phyloP scores from a whole-genome alignment of 2,329 filamentous ascomycete species.

The Ceratocystis ficicola region DNA sequence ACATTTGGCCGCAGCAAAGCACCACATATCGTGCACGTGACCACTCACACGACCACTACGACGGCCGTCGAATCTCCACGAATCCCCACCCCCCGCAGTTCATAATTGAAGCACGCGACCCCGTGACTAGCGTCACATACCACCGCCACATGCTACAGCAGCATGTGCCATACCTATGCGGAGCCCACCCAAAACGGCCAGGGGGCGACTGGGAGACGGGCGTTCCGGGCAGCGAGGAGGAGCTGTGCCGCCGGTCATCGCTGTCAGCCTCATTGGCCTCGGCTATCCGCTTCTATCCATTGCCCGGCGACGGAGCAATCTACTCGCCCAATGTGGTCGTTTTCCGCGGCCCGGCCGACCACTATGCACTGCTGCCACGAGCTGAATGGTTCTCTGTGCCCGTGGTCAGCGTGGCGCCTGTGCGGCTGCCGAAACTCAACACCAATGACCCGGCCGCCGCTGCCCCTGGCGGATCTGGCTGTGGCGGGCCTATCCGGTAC shows the following conservation, averaged over 20 bases:
- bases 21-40: slow-evolving; percentile 43
- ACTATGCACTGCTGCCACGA: slow-evolving; percentile 45
- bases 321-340: slow-evolving; percentile 60
- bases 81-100: slow-evolving; percentile 34
- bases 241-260: slow-evolving; percentile 61
- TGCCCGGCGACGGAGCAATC: slow-evolving; percentile 56
- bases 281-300: slow-evolving; percentile 49
- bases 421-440: slow-evolving; percentile 56
- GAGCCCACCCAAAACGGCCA: slow-evolving; percentile 62
- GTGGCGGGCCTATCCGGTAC: slow-evolving; percentile 38
- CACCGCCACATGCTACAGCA: slow-evolving; percentile 38
- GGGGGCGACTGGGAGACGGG: slow-evolving; percentile 71
- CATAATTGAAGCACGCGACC: slow-evolving; percentile 44
- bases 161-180: slow-evolving; percentile 54
- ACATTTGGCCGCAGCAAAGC: slow-evolving; percentile 46
- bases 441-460: slow-evolving; percentile 35
- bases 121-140: slow-evolving; percentile 47
- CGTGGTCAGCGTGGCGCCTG: slow-evolving; percentile 62
- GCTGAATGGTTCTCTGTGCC: slow-evolving; percentile 47
- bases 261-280: slow-evolving; percentile 56
- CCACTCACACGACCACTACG: slow-evolving; percentile 37
- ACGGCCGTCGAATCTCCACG: slow-evolving; percentile 30
- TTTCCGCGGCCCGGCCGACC: slow-evolving; percentile 56
- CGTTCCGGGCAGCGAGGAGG: slow-evolving; percentile 44
- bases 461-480: slow-evolving; percentile 33